Percentiles rank a stretch among this genome's conserved stretches.
Conservation (phyloP, 2,329 filamentous ascomycete species). For the Trichoderma guizhouense region DNA sequence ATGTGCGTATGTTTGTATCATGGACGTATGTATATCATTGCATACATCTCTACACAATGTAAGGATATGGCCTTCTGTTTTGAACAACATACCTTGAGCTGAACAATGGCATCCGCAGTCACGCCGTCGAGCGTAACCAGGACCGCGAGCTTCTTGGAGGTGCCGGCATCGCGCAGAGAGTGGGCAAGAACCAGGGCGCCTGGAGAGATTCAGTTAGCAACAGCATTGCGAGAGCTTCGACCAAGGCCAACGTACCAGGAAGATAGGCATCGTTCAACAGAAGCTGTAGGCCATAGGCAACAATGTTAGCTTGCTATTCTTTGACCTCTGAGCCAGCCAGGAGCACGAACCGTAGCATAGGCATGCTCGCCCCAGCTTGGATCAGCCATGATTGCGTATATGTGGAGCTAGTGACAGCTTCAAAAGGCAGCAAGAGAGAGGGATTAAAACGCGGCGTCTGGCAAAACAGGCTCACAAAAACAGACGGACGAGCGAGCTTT, state of each 20-base stretch:
- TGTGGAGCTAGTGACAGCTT: not conserved
- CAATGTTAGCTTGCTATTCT: not conserved
- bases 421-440: not conserved
- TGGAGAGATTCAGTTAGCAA: conserved; percentile 15
- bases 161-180: conserved; percentile 86
- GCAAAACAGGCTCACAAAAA: not conserved
- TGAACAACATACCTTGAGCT: conserved; percentile 63
- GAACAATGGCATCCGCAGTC: conserved; percentile 67
- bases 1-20: not conserved
- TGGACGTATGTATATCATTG: not conserved
- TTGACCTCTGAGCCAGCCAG: not conserved
- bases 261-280: conserved; percentile 90
- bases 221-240: not conserved
- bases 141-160: conserved; percentile 79
- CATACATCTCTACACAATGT: not conserved
- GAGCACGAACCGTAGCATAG: conserved; percentile 53
- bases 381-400: conserved; percentile 34
- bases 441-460: not conserved
- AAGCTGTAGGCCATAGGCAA: conserved; percentile 56
- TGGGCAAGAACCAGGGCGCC: conserved; percentile 92
- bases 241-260: conserved; percentile 60
- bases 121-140: conserved; percentile 80
- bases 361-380: conserved; percentile 46
- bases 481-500: conserved; percentile 12
- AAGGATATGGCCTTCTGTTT: not conserved